Base-by-base conservation (phyloP, 768 basidiomycete species). In the Suillus placidus region DNA sequence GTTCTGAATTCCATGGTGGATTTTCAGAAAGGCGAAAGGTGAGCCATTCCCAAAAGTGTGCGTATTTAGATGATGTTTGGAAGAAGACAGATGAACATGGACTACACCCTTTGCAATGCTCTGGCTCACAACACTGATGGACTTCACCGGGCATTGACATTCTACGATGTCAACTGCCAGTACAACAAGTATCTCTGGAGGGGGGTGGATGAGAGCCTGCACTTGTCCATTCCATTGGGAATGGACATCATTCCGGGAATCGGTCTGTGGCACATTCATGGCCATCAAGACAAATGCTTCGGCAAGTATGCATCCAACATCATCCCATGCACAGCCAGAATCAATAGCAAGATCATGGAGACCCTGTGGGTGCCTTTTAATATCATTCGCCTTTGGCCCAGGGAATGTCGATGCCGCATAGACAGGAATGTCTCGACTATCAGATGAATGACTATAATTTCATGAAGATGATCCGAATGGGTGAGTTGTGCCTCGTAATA, bases 1-100 rank as follows among this genome's bases (percentile, higher is more conserved):
- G 61, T 71, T 2, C 76, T 75, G 10, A 71, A 74, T 16, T 16
- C 40, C 16, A 40, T 40, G 40, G 40, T 40, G 5, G 14, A 40
- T 40, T 40, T 40, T 40, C 51, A 64, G 66, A 3, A 64, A 74
- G 2, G 76, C 76, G 6, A 74, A 77, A 76, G 52, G 64, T 69
- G 37, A 38, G 26, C 26, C 26, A 26, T 26, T 26, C 2, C 26
- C 26, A 26, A 38, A 1, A 26, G 26, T 26, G 26, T 1, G 26
- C 26, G 26, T 26, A 26, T 26, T 26, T 26, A 26, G 3, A 4
- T 13, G 13, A 26, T 26, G 26, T 26, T 26, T 2, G 2, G 26
- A 2, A 26, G 26, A 26, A 26, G 26, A 26, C 37, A 40, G 12
- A 40, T 40, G 40, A 40, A 40, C 14, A 40, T 40, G 40, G 40